Base-by-base conservation (phyloP, 2,329 filamentous ascomycete species). In the Amesomyces nigricolor region DNA sequence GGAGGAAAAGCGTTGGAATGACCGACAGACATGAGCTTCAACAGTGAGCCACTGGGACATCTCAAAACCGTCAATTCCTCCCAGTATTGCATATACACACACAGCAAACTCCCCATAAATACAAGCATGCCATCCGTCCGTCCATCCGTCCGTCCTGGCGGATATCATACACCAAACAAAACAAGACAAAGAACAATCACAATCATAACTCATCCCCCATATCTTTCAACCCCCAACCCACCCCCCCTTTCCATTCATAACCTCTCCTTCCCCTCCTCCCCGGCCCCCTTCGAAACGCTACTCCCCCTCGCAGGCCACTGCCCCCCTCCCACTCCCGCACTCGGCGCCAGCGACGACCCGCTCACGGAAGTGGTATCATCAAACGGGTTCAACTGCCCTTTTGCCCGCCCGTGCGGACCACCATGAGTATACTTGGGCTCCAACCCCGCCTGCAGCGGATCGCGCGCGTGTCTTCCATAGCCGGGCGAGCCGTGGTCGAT, bases 361-460 rank as follows among this genome's bases (percentile, higher is more conserved):
- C 42, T 16, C 3, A 47, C 30, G 10, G 55, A 58, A 0, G 42
- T 38, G 2, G 40, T 30, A 16, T 62, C 56, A 47, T 62, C 61
- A 35, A 62, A 63, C 0, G 59, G 59, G 40, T 54, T 57, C 26
- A 59, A 26, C 26, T 60, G 48, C 2, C 51, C 55, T 26, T 54
- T 57, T 7, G 35, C 37, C 40, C 50, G 53, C 14, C 38, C 45
- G 26, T 22, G 39, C 11, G 14, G 8, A 7, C 29, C 17, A 16
- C 9, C 13, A 0, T 32, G 43, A 4, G 22, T 26, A 29, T 55
- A 53, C 32, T 55, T 58, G 11, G 49, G 56, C 37, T 60, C 58
- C 51, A 43, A 26, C n/a, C 52, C 55, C 19, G 22, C 48, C 5
- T 58, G 56, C 3, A 61, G 46, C 17, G 57, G 54, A 8, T 61